These are phyloP conservation scores for Calonectria ilicicola DNA, from an alignment of 2,329 filamentous ascomycete genomes.

Conservation along the genomic window DNA sequence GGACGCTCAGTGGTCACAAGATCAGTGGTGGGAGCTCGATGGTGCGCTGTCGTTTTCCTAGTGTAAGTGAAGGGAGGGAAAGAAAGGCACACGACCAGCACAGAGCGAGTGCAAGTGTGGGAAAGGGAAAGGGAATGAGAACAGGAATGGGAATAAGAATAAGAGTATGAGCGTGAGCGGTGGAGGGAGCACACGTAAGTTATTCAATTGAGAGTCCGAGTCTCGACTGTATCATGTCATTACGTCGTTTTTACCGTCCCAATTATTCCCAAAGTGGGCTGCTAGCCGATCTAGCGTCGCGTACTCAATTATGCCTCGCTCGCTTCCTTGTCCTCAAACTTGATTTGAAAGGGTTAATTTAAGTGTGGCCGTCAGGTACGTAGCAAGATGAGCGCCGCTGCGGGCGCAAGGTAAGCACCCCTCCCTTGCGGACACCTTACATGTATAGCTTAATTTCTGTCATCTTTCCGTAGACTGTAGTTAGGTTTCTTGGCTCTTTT, in stretches of 20 bases:
- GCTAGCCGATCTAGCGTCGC: conserved; percentile 21
- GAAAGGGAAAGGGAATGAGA: not conserved
- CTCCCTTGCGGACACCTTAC: not conserved
- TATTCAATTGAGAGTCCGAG: conserved; percentile 11
- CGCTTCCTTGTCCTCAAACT: conserved; percentile 11
- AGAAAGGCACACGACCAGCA: not conserved
- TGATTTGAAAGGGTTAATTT: not conserved
- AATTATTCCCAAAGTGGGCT: conserved; percentile 25
- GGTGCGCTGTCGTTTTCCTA: not conserved
- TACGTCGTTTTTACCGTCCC: conserved; percentile 27
- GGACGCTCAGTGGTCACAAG: not conserved
- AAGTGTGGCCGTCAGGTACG: not conserved
- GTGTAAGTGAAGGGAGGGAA: not conserved
- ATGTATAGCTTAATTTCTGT: not conserved
- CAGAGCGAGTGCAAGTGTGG: not conserved
- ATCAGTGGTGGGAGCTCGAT: not conserved
- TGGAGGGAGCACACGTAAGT: not conserved
- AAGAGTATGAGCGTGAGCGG: not conserved
- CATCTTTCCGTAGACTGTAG: not conserved
- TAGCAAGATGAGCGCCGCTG: not conserved
- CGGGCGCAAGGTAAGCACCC: not conserved
- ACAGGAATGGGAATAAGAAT: not conserved
- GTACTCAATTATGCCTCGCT: conserved; percentile 6
- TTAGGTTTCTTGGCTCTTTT: conserved; percentile 9
- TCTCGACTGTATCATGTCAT: conserved; percentile 31